phyloP scores from a whole-genome alignment of 2,329 filamentous ascomycete species.

The Ceratocystis destructans region DNA sequence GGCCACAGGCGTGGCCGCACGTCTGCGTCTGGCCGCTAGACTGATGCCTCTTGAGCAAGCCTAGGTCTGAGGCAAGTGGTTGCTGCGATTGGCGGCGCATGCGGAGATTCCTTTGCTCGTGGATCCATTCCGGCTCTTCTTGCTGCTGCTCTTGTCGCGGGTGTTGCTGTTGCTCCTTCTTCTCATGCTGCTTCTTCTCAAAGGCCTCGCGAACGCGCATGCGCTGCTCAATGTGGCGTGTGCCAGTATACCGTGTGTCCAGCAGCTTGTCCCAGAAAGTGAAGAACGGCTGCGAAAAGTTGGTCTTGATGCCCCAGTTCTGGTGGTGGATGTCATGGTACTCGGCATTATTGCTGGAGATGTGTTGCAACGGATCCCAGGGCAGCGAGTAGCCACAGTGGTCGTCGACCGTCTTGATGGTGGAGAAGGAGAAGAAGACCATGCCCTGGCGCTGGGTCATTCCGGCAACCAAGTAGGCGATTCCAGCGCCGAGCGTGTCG shows the following conservation, averaged over 20 bases:
- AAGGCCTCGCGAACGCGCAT: slow-evolving; percentile 11
- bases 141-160: not conserved
- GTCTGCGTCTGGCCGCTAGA: not conserved
- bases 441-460: slow-evolving; percentile 82
- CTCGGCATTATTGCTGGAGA: slow-evolving; percentile 87
- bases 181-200: slow-evolving; percentile 10
- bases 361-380: slow-evolving; percentile 81
- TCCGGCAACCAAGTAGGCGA: slow-evolving; percentile 67
- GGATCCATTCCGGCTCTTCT: not conserved
- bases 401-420: slow-evolving; percentile 93
- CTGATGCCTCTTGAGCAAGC: not conserved
- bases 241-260: slow-evolving; percentile 70
- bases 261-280: slow-evolving; percentile 84
- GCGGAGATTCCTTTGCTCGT: not conserved
- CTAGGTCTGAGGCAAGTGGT: not conserved
- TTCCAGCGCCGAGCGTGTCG: slow-evolving; percentile 74
- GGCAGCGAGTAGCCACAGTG: slow-evolving; percentile 95
- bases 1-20: not conserved
- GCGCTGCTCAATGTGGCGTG: slow-evolving; percentile 27
- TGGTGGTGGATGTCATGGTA: slow-evolving; percentile 99
- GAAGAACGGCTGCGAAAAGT: slow-evolving; percentile 85
- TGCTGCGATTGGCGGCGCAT: not conserved
- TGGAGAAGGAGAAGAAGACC: slow-evolving; percentile 76
- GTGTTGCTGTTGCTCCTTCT: not conserved
- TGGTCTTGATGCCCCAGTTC: slow-evolving; percentile 96